These are phyloP conservation scores for Haberlea rhodopensis DNA, from an alignment of 257 asterid genomes.

Conservation along the genomic window DNA sequence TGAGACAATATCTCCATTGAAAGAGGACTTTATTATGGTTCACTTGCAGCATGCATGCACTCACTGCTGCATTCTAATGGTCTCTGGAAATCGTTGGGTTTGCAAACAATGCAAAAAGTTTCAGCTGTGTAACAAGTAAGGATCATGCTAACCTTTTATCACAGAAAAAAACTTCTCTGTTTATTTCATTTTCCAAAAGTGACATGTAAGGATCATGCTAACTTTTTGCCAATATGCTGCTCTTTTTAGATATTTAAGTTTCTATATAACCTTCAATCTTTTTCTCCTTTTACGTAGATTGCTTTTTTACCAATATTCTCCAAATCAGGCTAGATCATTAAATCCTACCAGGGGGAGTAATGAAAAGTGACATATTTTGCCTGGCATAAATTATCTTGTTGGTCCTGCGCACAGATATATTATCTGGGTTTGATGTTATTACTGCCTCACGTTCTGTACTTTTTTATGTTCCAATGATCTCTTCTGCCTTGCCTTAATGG, in stretches of 20 bases:
- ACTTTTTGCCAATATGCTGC: too few species aligned
- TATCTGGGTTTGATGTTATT: not conserved
- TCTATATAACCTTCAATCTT: not conserved
- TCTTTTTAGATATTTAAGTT: too few species aligned
- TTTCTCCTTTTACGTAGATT: not conserved
- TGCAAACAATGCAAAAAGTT: slow-evolving; percentile 85
- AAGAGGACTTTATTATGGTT: slow-evolving; percentile 99
- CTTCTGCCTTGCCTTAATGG: not conserved
- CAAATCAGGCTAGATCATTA: too few species aligned
- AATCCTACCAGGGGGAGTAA: too few species aligned
- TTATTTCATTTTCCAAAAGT: slow-evolving; percentile 14
- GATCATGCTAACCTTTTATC: slow-evolving; percentile 21
- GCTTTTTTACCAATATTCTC: not conserved
- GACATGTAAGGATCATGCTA: too few species aligned
- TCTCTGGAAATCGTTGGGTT: slow-evolving; percentile 84
- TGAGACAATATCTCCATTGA: slow-evolving; percentile 88
- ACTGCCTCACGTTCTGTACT: not conserved
- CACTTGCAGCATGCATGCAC: slow-evolving; percentile 87
- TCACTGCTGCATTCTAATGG: slow-evolving; percentile 89
- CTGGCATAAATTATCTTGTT: not conserved
- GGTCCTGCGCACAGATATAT: not conserved
- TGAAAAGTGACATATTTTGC: too few species aligned
- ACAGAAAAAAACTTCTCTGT: not conserved
- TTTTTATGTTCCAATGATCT: not conserved
- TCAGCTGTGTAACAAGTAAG: slow-evolving; percentile 86